Base-by-base conservation (phyloP, 345 rosid genomes). In the Lepidium didymum region DNA sequence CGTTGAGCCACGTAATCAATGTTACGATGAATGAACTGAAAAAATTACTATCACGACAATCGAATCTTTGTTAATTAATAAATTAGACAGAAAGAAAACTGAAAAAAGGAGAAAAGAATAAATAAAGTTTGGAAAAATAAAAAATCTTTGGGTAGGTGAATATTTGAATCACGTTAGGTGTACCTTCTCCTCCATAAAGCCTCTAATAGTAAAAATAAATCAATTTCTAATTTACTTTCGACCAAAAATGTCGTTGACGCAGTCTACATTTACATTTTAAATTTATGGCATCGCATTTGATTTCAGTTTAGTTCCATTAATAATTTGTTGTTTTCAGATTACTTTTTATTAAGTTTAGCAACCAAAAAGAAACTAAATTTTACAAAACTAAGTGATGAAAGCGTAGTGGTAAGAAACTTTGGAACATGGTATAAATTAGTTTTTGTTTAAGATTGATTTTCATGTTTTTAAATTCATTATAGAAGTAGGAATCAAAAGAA, bases 1-100 rank as follows among this genome's bases (percentile, higher is more conserved):
- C 25, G 25, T 49, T 47, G 4, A 36, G 41, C 76, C 59, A 64
- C 70, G 76, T 45, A 13, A 41, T 51, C 53, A 50, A 12, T 53
- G 5, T 19, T 14, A 37, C 7, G 16, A 19, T 69, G 40, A 55
- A 10, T 13, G 21, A 36, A 25, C 36, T 10, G 7, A 14, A 8
- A 8, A 0, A 15, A 19, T 33, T 67, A 67, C 62, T 8, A 41
- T 13, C 52, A 53, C 18, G 12, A n/a, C 34, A 8, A 31, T 33
- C 10, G 13, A 35, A 55, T 18, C 7, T 35, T 69, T 59, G 1
- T 50, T 19, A 58, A 37, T 9, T 8, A 69, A 1, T 49, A 18
- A 31, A 8, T 19, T 13, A 51, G 13, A 42, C 27, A 11, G 4
- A 7, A 45, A 43, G 18, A 10, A 11, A 19, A 11, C 10, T n/a